Conservation (phyloP, 805 yeast genomes). For the Yamadazyma paraphyllophila region DNA sequence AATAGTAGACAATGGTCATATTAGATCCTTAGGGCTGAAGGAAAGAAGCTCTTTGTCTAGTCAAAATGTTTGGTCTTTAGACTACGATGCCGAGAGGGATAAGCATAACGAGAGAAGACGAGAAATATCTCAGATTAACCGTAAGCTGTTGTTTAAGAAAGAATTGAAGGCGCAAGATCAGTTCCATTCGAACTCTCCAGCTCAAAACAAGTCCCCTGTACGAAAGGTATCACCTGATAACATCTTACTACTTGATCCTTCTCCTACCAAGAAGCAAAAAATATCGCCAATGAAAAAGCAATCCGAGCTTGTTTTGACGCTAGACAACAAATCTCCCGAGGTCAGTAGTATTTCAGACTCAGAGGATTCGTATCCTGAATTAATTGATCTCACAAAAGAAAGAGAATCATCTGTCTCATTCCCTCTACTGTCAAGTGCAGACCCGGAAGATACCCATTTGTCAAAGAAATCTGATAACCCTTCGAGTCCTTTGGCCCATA, state of each 20-base stretch:
- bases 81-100: slow-evolving; percentile 29
- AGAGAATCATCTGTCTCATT: too few relatives aligned
- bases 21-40: slow-evolving; percentile 40
- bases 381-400: background rate
- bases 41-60: slow-evolving; percentile 9
- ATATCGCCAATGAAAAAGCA: slow-evolving; percentile 11
- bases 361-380: slow-evolving; percentile 5
- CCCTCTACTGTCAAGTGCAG: too few relatives aligned
- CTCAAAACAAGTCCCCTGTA: slow-evolving; percentile 2
- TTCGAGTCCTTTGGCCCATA: too few relatives aligned
- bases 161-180: slow-evolving; percentile 15
- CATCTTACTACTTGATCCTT: slow-evolving; percentile 26
- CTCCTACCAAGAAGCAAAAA: slow-evolving; percentile 26
- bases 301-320: background rate
- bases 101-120: slow-evolving; percentile 10
- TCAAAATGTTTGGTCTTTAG: slow-evolving; percentile 35
- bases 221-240: slow-evolving; percentile 17
- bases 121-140: slow-evolving; percentile 10
- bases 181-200: background rate
- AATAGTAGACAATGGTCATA: slow-evolving; percentile 66
- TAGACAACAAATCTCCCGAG: background rate
- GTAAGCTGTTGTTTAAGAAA: slow-evolving; percentile 15
- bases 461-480: background rate
- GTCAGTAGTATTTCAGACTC: slow-evolving; percentile 4
- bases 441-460: background rate